Percentiles rank a stretch among this genome's conserved stretches.
phyloP scores from a whole-genome alignment of 352 stramenopile species.

The Pythium phragmiticola region DNA sequence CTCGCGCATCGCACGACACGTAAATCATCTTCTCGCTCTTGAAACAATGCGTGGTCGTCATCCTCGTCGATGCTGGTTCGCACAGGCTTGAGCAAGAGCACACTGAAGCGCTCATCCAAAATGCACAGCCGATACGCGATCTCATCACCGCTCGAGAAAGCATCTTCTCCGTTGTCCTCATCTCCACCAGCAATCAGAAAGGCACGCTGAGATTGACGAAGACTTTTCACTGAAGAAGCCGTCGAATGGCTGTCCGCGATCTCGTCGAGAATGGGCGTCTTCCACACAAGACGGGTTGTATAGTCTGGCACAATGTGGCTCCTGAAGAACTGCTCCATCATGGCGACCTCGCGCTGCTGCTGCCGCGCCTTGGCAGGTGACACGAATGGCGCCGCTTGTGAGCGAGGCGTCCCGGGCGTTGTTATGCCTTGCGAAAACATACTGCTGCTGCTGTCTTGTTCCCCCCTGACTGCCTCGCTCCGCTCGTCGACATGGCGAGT shows the following conservation, averaged over 20 bases:
- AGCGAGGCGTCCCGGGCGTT: neutral
- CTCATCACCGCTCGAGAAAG: neutral
- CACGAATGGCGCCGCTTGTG: constrained; percentile 17
- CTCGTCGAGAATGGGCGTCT: constrained; percentile 21
- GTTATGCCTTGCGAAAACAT: neutral
- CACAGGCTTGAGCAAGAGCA: constrained; percentile 24
- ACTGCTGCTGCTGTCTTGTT: neutral
- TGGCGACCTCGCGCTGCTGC: constrained; percentile 24
- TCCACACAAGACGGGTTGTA: constrained; percentile 23
- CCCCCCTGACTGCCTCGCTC: neutral
- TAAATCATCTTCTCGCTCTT: constrained; percentile 18
- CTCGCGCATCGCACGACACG: constrained; percentile 15
- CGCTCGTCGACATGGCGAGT: constrained; percentile 10
- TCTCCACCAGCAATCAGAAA: constrained; percentile 8
- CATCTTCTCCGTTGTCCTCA: constrained; percentile 1
- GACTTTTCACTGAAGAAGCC: neutral
- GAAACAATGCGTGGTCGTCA: constrained; percentile 1
- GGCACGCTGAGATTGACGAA: constrained; percentile 9
- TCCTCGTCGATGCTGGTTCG: neutral
- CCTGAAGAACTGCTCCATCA: constrained; percentile 25
- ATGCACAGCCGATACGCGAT: constrained; percentile 6
- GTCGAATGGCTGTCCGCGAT: neutral
- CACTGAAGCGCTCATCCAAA: constrained; percentile 14
- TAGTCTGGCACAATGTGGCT: constrained; percentile 26
- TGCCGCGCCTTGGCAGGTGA: constrained; percentile 27